Conservation (phyloP, 306 rosid species). For the Vicia villosa region DNA sequence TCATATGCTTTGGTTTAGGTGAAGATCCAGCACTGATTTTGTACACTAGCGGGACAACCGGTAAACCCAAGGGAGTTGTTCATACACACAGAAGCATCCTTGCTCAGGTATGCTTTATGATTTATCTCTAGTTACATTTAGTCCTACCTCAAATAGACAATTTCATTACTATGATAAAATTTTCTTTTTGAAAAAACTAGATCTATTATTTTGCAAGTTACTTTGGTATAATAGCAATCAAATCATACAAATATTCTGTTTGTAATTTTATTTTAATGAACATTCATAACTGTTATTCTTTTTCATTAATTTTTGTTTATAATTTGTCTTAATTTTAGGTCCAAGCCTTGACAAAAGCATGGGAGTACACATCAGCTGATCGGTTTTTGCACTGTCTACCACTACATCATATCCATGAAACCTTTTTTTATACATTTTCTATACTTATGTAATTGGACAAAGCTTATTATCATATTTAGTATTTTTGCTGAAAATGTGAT, state of each 20-base stretch:
- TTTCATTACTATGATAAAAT: conserved; percentile 17
- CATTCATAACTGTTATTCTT: conserved; percentile 11
- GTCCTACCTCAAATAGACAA: conserved; percentile 6
- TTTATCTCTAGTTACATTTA: conserved; percentile 23
- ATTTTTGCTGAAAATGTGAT: conserved; percentile 33
- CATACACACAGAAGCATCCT: conserved; percentile 86
- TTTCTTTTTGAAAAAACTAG: conserved; percentile 10
- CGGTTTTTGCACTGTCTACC: conserved; percentile 86
- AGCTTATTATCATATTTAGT: conserved; percentile 31
- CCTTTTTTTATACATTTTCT: conserved; percentile 20
- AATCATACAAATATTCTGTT: not conserved
- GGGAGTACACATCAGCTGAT: conserved; percentile 86
- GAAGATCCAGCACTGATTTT: conserved; percentile 89
- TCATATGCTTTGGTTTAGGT: conserved; percentile 53
- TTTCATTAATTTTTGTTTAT: conserved; percentile 1
- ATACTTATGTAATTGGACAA: conserved; percentile 22
- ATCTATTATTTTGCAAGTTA: conserved; percentile 15
- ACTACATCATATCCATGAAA: conserved; percentile 89
- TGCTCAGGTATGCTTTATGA: conserved; percentile 65
- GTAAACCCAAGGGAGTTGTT: conserved; percentile 98
- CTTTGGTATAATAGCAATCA: conserved; percentile 13
- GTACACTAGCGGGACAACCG: conserved; percentile 97
- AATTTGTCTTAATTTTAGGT: conserved; percentile 62
- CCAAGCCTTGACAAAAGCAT: conserved; percentile 75
- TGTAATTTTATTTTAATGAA: conserved; percentile 12